Evolutionary conservation across 306 rosid genomes (phyloP), one percentile per base, ranked within the genome.

Genomic region (Fragaria nilgerrensis): DNA sequence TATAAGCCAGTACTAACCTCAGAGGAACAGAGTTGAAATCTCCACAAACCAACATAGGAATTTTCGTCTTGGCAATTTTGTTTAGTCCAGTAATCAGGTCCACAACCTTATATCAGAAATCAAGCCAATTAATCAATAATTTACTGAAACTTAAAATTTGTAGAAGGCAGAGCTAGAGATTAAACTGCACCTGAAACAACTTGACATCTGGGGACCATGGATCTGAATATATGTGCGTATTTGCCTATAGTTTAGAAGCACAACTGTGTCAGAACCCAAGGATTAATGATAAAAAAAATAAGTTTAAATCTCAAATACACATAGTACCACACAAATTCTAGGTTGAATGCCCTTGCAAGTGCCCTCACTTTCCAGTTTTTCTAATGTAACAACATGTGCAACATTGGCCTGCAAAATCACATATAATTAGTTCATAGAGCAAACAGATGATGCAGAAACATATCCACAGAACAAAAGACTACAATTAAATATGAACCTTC

Each of bases 141-240:
- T 7, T 10, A 20, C 5, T 59, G n/a, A 14, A 15, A 25, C 16
- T 64, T 16, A 29, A 15, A 12, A 62, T 55, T 12, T 6, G 27
- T 23, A 72, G 34, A 76, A 68, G 71, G 72, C 25, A 48, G 50
- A 72, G 11, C 41, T 80, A 37, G 19, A 70, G 34, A 74, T 65
- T 53, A 36, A 64, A 20, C 16, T 29, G 73, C 72, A 85, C 84
- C 84, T 82, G 86, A 41, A 69, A 56, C 68, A 77, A 45, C 70
- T 80, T 82, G 3, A 63, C 82, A 34, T 76, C 82, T 3, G 72
- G 73, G 50, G 20, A 5, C 2, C 15, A 1, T 29, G 22, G 48
- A 73, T 34, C 49, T 55, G 84, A 75, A 73, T n/a, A 32, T 80
- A 85, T 64, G 75, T 85, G 89, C 27, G 86, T 71, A 68, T 82